phyloP scores from a whole-genome alignment of 495 filamentous ascomycete species.

The Tuber melanosporum region DNA sequence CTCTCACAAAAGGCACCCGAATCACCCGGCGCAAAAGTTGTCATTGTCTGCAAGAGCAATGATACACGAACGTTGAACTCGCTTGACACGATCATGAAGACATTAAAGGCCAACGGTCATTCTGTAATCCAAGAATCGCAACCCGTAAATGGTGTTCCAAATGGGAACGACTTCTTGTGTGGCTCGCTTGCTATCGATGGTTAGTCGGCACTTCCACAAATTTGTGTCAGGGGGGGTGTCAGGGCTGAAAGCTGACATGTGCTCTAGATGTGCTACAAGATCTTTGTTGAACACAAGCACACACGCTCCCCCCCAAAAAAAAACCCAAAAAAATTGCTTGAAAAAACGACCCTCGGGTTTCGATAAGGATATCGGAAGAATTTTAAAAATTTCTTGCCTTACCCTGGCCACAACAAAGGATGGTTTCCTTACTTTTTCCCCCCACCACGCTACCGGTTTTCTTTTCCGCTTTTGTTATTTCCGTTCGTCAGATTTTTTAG shows the following conservation, averaged over 20 bases:
- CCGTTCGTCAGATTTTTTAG: neutral
- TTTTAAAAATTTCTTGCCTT: neutral
- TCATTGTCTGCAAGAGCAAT: slow-evolving; percentile 36
- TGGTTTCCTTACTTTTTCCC: neutral
- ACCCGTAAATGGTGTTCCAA: slow-evolving; percentile 11
- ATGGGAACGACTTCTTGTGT: slow-evolving; percentile 25
- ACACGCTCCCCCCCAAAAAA: neutral
- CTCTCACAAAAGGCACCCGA: slow-evolving; percentile 10
- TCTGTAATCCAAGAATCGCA: slow-evolving; percentile 31
- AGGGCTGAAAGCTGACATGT: slow-evolving; percentile 15
- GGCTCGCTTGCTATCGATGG: slow-evolving; percentile 31
- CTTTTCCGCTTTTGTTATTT: neutral
- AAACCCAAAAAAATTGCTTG: neutral
- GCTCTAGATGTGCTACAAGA: slow-evolving; percentile 30
- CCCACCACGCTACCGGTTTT: neutral
- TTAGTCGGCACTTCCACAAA: slow-evolving; percentile 9
- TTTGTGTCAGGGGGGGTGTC: neutral
- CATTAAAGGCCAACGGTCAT: slow-evolving; percentile 29
- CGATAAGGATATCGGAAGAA: neutral
- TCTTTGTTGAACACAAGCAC: slow-evolving; percentile 14
- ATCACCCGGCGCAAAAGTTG: slow-evolving; percentile 21
- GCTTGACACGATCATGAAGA: slow-evolving; percentile 33
- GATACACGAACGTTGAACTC: slow-evolving; percentile 30
- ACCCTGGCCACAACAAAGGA: neutral
- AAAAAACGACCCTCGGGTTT: neutral